Conservation (phyloP, 2,329 filamentous ascomycete genomes). For the Blastomyces gilchristii region DNA sequence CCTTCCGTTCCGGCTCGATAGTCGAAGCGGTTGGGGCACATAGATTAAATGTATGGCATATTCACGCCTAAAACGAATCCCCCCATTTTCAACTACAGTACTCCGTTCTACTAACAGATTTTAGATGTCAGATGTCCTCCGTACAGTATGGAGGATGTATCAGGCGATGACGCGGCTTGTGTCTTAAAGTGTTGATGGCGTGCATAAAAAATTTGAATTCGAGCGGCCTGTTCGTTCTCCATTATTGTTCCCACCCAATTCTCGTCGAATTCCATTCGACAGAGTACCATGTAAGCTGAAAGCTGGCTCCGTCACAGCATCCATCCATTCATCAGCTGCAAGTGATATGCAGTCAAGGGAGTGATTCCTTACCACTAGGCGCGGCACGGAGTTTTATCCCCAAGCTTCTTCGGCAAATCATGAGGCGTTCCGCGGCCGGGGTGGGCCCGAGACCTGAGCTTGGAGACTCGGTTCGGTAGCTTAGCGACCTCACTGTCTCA, state of each 20-base stretch:
- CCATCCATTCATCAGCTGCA: neutral
- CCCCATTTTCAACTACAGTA: neutral
- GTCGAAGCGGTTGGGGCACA: neutral
- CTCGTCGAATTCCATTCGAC: neutral
- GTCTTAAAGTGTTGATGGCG: neutral
- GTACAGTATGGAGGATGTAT: neutral
- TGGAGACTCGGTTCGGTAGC: neutral
- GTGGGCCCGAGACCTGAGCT: neutral
- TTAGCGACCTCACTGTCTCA: neutral
- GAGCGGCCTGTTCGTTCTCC: neutral
- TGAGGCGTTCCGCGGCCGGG: neutral
- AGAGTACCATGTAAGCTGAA: neutral
- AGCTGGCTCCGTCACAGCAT: neutral
- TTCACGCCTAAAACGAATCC: neutral
- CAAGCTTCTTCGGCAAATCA: neutral
- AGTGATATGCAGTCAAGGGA: neutral
- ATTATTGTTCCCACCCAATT: neutral
- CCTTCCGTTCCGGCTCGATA: neutral
- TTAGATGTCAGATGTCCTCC: neutral
- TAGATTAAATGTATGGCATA: neutral
- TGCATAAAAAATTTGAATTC: neutral
- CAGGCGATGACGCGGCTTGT: neutral
- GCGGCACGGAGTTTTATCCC: neutral
- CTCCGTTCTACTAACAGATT: neutral
- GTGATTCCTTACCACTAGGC: neutral